Percentiles rank a stretch among this genome's conserved stretches.
Conservation (phyloP, 1,284 basidiomycete genomes). For the Cryptococcus sp. region DNA sequence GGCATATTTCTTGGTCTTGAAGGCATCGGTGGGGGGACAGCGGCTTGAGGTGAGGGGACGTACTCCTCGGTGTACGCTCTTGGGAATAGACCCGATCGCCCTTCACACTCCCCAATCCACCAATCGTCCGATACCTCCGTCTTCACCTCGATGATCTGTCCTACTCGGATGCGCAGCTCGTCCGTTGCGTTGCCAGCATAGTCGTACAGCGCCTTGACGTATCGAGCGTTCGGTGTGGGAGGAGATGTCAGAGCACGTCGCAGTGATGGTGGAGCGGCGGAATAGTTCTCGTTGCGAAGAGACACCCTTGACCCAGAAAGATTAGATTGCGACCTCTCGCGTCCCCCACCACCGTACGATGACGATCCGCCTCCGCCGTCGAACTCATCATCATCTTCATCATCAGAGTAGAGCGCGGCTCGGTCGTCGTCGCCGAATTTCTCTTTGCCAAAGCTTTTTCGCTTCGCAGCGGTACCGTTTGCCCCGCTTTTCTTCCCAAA, state of each 20-base stretch:
- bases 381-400: conserved; percentile 54
- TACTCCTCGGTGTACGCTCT: conserved; percentile 67
- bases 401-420: conserved; percentile 42
- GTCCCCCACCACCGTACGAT: conserved; percentile 5
- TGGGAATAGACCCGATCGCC: conserved; percentile 74
- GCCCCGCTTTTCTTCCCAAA: conserved; percentile 44
- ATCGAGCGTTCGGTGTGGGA: conserved; percentile 21
- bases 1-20: conserved; percentile 20
- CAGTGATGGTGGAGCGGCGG: conserved; percentile 26
- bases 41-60: conserved; percentile 28
- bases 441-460: conserved; percentile 58
- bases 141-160: conserved; percentile 71
- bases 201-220: conserved; percentile 69
- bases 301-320: conserved; percentile 18
- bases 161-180: conserved; percentile 70
- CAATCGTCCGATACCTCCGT: conserved; percentile 78
- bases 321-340: conserved; percentile 22
- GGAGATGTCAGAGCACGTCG: conserved; percentile 42
- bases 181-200: conserved; percentile 67
- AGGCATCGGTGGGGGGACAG: conserved; percentile 36
- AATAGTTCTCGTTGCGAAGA: conserved; percentile 5
- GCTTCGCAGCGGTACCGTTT: conserved; percentile 20
- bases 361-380: neutral
- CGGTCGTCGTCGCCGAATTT: conserved; percentile 59
- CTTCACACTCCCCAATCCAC: conserved; percentile 75